Evolutionary conservation across 2,329 filamentous ascomycete genomes (phyloP).

Genomic region (Fusarium sp.): DNA sequence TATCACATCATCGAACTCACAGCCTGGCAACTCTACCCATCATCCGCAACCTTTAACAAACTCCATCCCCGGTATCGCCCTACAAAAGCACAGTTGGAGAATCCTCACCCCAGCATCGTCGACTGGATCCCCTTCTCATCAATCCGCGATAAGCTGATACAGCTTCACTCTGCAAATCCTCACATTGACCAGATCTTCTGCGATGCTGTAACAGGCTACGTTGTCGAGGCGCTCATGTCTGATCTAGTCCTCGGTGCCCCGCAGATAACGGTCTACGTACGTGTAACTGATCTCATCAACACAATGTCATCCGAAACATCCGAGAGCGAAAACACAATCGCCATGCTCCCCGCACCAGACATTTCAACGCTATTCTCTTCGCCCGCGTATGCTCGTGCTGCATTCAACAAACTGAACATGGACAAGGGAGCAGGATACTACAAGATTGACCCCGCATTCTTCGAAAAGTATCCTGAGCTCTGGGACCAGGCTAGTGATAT

Average conservation of each 20-base stretch:
- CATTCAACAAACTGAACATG: constrained; percentile 49
- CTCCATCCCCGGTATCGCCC: constrained; percentile 49
- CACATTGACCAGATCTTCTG: constrained; percentile 51
- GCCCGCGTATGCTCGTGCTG: constrained; percentile 42
- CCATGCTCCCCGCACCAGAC: constrained; percentile 44
- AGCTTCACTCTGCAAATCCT: constrained; percentile 49
- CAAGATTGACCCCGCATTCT: constrained; percentile 52
- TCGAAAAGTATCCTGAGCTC: constrained; percentile 50
- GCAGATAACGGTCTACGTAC: constrained; percentile 45
- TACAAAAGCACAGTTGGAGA: constrained; percentile 43
- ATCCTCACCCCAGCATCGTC: constrained; percentile 48
- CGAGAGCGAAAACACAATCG: constrained; percentile 2
- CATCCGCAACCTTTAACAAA: constrained; percentile 43
- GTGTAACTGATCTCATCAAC: constrained; percentile 50
- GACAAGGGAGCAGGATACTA: constrained; percentile 49
- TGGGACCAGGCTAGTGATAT: constrained; percentile 46
- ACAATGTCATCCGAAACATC: constrained; percentile 36
- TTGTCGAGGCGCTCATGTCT: constrained; percentile 49
- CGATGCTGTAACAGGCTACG: constrained; percentile 50
- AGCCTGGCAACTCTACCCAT: constrained; percentile 51
- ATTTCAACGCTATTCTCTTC: constrained; percentile 42
- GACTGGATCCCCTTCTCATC: constrained; percentile 50
- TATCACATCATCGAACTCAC: constrained; percentile 52
- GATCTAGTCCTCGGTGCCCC: constrained; percentile 45
- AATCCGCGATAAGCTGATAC: constrained; percentile 48